Evolutionary conservation across 352 stramenopile genomes (phyloP).

Genomic region (Plasmopara viticola): DNA sequence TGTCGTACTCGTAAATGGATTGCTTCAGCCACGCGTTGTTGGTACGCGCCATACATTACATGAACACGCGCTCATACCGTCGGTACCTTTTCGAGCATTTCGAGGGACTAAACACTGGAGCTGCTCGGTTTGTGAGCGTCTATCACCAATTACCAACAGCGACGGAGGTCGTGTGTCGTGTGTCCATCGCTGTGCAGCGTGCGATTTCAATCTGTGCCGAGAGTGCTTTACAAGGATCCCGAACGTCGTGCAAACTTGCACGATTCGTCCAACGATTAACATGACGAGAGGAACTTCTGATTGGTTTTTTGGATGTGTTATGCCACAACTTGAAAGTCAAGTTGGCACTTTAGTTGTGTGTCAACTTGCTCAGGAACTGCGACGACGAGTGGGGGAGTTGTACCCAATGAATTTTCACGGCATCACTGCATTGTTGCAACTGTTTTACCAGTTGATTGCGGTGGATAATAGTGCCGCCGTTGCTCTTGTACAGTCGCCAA

Average conservation of each 20-base stretch:
- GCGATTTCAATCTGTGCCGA: slow-evolving; percentile 48
- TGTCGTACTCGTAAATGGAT: slow-evolving; percentile 29
- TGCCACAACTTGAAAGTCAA: slow-evolving; percentile 21
- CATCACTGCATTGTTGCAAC: slow-evolving; percentile 27
- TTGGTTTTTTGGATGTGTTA: slow-evolving; percentile 34
- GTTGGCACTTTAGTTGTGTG: slow-evolving; percentile 18
- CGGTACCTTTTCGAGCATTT: slow-evolving; percentile 28
- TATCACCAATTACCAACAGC: slow-evolving; percentile 14
- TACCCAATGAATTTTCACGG: slow-evolving; percentile 43
- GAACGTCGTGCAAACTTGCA: slow-evolving; percentile 22
- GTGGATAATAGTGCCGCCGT: slow-evolving; percentile 28
- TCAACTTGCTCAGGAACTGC: slow-evolving; percentile 40
- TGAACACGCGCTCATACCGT: slow-evolving; percentile 31
- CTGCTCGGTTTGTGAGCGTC: slow-evolving; percentile 36
- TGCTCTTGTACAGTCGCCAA: slow-evolving; percentile 28
- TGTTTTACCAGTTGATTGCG: slow-evolving; percentile 43
- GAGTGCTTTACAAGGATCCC: slow-evolving; percentile 67
- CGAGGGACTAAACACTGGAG: slow-evolving; percentile 25
- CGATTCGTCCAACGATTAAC: slow-evolving; percentile 3
- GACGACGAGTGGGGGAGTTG: slow-evolving; percentile 44
- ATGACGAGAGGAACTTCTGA: slow-evolving; percentile 14
- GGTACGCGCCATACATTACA: slow-evolving; percentile 35
- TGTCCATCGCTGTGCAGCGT: slow-evolving; percentile 49
- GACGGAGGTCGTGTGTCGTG: slow-evolving; percentile 8
- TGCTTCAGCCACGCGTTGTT: slow-evolving; percentile 27